Percentiles rank a stretch among this genome's conserved stretches.
Evolutionary conservation across 371 early-diverging fungal genomes (phyloP).

Genomic region (Mucor saturninus): DNA sequence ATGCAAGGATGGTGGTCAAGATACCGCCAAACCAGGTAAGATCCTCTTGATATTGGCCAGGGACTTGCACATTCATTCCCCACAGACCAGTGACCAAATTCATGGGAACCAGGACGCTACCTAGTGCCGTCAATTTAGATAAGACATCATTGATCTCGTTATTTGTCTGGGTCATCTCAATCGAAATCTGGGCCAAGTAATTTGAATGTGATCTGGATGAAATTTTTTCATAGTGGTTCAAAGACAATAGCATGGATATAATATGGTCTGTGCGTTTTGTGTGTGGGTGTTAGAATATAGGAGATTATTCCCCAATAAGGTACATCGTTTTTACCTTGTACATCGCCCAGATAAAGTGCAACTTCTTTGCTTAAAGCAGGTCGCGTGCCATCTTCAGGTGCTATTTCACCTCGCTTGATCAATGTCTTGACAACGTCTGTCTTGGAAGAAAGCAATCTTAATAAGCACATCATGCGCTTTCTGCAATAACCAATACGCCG

Average conservation of each 20-base stretch:
- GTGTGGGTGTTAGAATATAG: neutral
- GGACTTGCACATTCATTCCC: conserved; percentile 91
- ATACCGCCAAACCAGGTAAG: conserved; percentile 36
- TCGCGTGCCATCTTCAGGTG: conserved; percentile 40
- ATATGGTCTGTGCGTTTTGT: conserved; percentile 76
- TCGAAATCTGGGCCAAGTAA: conserved; percentile 95
- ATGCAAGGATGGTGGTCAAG: conserved; percentile 31
- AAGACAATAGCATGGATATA: conserved; percentile 89
- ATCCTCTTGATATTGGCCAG: conserved; percentile 63
- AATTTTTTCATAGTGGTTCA: conserved; percentile 90
- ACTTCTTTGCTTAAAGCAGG: conserved; percentile 68
- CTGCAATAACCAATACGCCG: conserved; percentile 84
- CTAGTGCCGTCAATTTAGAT: conserved; percentile 89
- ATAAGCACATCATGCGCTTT: conserved; percentile 76
- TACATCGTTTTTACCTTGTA: conserved; percentile 63
- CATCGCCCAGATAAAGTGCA: conserved; percentile 87
- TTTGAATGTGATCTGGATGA: conserved; percentile 91
- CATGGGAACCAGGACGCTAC: conserved; percentile 93
- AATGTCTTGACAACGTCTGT: conserved; percentile 82
- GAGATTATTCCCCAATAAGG: no score
- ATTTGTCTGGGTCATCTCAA: conserved; percentile 94
- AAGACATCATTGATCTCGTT: conserved; percentile 91
- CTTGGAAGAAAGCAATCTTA: conserved; percentile 78
- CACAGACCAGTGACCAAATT: conserved; percentile 92
- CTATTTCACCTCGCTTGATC: conserved; percentile 74